Base-by-base conservation (phyloP, 192 early-diverging fungal genomes). In the Endogone sp. region DNA sequence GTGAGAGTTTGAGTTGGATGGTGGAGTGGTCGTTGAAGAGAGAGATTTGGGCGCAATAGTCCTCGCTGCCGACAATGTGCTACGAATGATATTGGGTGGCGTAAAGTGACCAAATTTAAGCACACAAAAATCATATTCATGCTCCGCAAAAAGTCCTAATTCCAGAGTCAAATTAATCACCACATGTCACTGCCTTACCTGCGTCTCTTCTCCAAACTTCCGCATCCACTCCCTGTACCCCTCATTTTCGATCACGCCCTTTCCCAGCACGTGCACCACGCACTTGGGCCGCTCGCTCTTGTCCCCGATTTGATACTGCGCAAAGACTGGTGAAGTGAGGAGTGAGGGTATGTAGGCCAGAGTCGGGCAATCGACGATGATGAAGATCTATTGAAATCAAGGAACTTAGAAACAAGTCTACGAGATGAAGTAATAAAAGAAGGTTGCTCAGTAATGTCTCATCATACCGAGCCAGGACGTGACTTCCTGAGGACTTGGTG, bases 211-310 rank as follows among this genome's bases (percentile, higher is more conserved):
- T 3, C 85, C 88, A 71, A 95, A 97, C 23, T 70, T 76, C 28
- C 80, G 73, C 75, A 92, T 91, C 95, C 94, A 96, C 26, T 63
- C 76, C 31, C 73, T 73, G 82, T 96, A 96, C 29, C 78, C 69
- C 13, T 73, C 65, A 64, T 90, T 84, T 56, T 83, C 75, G 6
- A 93, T 49, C 8, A 94, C 88, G n/a, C 79, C 79, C 4, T 84
- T 73, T 0, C 88, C 89, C 4, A 88, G 64, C 27, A 88, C 85
- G 69, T 96, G 94, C 13, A 96, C 71, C 11, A 96, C 79, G 23
- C 86, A 66, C 21, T 73, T 72, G 29, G 73, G 73, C 27, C 79
- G 73, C 13, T 60, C 13, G 66, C 70, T 68, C 6, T 61, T 60
- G 3, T 62, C 64, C 11, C 20, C 54, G 9, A 31, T 27, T 20